Conservation (phyloP, 73 alveolate species). For the Tetrahymena borealis region DNA sequence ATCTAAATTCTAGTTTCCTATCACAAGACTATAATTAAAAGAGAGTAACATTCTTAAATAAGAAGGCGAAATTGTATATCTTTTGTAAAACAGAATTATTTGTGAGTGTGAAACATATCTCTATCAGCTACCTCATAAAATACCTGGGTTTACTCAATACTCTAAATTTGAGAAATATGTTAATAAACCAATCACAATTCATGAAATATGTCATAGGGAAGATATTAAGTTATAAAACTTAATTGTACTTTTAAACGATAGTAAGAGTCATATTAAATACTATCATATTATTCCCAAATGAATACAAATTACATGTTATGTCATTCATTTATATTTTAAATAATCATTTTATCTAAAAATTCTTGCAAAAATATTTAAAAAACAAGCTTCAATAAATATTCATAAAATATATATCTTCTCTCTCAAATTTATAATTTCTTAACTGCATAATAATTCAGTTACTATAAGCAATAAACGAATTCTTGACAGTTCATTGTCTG, state of each 20-base stretch:
- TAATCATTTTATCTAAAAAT: too few relatives aligned
- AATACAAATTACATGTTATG: too few relatives aligned
- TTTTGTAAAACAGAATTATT: not conserved
- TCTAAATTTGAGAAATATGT: not conserved
- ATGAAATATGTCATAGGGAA: not conserved
- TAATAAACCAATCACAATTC: not conserved
- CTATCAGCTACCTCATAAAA: not conserved
- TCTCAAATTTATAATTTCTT: too few relatives aligned
- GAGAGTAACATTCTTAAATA: not conserved
- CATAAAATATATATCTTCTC: too few relatives aligned
- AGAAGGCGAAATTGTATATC: not conserved
- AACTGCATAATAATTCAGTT: too few relatives aligned
- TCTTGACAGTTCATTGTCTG: too few relatives aligned
- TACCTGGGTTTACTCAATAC: not conserved
- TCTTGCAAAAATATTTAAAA: too few relatives aligned
- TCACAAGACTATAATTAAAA: not conserved
- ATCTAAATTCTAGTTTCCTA: not conserved
- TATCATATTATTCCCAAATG: not conserved
- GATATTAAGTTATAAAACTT: not conserved
- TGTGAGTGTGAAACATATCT: not conserved
- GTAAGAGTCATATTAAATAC: not conserved
- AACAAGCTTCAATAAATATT: too few relatives aligned
- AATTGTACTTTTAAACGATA: not conserved
- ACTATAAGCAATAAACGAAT: too few relatives aligned
- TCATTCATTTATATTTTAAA: too few relatives aligned